A percentile compares a stretch with the other conserved stretches of the same genome.
Evolutionary conservation across 768 basidiomycete genomes (phyloP).

Genomic region (Leccinum subtestaceum): DNA sequence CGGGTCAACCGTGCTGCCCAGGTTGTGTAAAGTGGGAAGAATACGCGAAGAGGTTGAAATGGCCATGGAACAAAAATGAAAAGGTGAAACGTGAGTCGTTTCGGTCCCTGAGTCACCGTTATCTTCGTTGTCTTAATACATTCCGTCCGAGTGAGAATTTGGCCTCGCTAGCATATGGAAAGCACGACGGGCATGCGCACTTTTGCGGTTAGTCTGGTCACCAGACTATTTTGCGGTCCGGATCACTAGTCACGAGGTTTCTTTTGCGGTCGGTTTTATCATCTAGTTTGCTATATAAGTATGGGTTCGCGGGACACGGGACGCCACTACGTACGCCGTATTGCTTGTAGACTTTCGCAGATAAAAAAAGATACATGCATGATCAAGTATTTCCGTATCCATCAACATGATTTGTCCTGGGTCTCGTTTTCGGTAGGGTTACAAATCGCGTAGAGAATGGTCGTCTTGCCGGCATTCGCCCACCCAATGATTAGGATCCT

Average conservation of each 20-base stretch:
- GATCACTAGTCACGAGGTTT: not conserved
- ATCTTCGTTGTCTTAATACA: not conserved
- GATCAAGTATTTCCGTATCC: not conserved
- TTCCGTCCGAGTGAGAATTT: not conserved
- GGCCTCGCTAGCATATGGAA: not conserved
- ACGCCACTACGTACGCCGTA: not conserved
- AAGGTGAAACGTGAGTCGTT: not conserved
- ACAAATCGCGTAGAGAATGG: not conserved
- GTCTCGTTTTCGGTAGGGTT: not conserved
- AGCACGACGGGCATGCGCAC: too few species aligned
- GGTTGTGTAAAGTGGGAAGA: constrained; percentile 26
- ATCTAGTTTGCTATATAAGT: too few species aligned
- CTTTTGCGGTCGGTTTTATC: not conserved
- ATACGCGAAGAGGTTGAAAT: not conserved
- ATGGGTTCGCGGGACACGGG: not conserved
- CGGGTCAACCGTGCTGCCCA: constrained; percentile 25
- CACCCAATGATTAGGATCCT: not conserved
- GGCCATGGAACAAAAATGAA: constrained; percentile 8
- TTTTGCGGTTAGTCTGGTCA: too few species aligned
- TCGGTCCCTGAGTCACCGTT: not conserved
- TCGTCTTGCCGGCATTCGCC: too few species aligned
- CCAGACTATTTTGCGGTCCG: not conserved
- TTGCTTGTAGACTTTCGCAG: not conserved
- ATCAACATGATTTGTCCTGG: not conserved
- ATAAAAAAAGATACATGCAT: not conserved